Conservation (phyloP, 2,329 filamentous ascomycete genomes). For the Leptosphaerulina australis region DNA sequence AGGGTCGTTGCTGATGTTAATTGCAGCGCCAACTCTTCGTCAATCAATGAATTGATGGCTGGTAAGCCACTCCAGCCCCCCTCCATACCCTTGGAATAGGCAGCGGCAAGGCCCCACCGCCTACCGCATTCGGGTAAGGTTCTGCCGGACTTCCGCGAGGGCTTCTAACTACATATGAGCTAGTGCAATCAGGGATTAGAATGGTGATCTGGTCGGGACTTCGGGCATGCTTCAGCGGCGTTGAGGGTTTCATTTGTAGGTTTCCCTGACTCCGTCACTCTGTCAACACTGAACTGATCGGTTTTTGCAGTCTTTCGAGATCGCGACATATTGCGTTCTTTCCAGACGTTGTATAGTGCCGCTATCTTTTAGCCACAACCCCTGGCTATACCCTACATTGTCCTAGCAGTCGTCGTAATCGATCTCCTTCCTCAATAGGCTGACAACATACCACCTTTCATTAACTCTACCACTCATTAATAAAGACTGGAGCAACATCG, state of each 20-base stretch:
- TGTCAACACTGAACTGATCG: too few relatives aligned
- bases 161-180: background rate
- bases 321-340: too few relatives aligned
- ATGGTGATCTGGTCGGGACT: conserved; percentile 3
- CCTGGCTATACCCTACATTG: conserved; percentile 2
- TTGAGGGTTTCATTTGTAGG: conserved; percentile 15
- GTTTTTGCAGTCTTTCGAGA: too few relatives aligned
- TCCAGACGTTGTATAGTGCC: background rate
- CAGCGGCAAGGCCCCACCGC: conserved; percentile 5
- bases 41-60: conserved; percentile 18
- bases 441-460: conserved; percentile 18
- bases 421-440: conserved; percentile 28
- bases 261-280: too few relatives aligned
- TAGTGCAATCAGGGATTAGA: background rate
- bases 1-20: conserved; percentile 22
- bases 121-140: background rate
- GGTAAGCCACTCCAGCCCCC: conserved; percentile 14
- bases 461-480: background rate
- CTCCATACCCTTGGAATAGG: background rate
- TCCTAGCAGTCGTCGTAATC: conserved; percentile 11
- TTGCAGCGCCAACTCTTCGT: conserved; percentile 26
- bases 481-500: background rate
- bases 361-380: background rate
- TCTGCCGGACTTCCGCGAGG: background rate
- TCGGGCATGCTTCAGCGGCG: conserved; percentile 2